Percentiles rank a stretch among this genome's conserved stretches.
These are phyloP conservation scores for Beta corolliflora DNA, from an alignment of 179 eudicot genomes.

Conservation along the genomic window DNA sequence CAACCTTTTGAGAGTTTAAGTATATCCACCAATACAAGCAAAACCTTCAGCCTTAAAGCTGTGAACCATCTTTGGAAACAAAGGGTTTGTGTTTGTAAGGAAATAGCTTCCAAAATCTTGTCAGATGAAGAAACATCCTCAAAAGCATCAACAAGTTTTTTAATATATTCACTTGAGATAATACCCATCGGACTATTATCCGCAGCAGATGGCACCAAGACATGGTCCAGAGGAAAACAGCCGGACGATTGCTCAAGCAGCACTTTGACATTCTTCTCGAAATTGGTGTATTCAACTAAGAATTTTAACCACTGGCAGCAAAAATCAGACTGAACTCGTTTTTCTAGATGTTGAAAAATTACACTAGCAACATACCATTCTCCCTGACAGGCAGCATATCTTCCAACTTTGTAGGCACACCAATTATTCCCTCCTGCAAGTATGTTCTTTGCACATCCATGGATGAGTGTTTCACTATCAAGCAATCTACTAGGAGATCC, in stretches of 20 bases:
- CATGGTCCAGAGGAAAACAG: constrained; percentile 17
- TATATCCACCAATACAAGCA: constrained; percentile 49
- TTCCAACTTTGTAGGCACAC: constrained; percentile 74
- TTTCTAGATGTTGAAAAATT: constrained; percentile 54
- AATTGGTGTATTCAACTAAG: constrained; percentile 50
- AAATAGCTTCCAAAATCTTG: constrained; percentile 47
- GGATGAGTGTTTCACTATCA: constrained; percentile 35
- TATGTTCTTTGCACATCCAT: constrained; percentile 50
- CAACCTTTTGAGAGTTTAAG: constrained; percentile 42
- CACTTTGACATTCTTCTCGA: constrained; percentile 54
- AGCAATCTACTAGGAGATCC: constrained; percentile 31
- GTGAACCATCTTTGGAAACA: constrained; percentile 78
- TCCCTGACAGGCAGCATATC: constrained; percentile 66
- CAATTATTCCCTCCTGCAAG: constrained; percentile 56
- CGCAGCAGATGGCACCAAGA: constrained; percentile 5
- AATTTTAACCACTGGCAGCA: constrained; percentile 60
- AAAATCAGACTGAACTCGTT: constrained; percentile 46
- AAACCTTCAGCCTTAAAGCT: constrained; percentile 54
- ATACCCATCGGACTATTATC: constrained; percentile 14
- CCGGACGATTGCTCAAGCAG: constrained; percentile 37
- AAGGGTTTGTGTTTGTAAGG: constrained; percentile 35
- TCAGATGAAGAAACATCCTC: constrained; percentile 42
- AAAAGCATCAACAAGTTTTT: constrained; percentile 43
- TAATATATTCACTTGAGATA: constrained; percentile 28
- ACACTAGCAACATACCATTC: constrained; percentile 64